These are phyloP conservation scores for Ustilago trichophora DNA, from an alignment of 1,284 basidiomycete genomes.

Conservation along the genomic window DNA sequence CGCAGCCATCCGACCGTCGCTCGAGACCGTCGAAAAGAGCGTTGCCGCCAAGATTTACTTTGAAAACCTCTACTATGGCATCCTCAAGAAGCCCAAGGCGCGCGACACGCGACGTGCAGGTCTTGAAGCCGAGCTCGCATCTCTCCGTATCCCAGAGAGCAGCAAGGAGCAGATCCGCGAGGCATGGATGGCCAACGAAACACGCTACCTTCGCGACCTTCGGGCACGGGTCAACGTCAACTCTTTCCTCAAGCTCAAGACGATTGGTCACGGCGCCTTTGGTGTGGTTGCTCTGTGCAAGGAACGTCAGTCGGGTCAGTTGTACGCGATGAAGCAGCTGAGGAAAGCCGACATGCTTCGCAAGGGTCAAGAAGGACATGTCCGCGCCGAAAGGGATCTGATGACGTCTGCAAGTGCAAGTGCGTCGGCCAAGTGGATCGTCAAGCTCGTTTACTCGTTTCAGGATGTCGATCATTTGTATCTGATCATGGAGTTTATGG, in stretches of 20 bases:
- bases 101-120: conserved; percentile 83
- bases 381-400: conserved; percentile 87
- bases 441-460: conserved; percentile 83
- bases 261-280: conserved; percentile 97
- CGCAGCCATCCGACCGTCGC: conserved; percentile 69
- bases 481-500: conserved; percentile 88
- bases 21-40: conserved; percentile 90
- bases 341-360: conserved; percentile 95
- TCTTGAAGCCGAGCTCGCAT: conserved; percentile 85
- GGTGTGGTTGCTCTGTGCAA: conserved; percentile 92
- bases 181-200: conserved; percentile 86
- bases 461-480: conserved; percentile 80
- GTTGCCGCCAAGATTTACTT: conserved; percentile 93
- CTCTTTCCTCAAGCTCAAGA: conserved; percentile 88
- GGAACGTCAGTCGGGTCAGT: conserved; percentile 79
- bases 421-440: conserved; percentile 76
- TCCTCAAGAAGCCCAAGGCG: conserved; percentile 77
- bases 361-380: conserved; percentile 96
- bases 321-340: conserved; percentile 97
- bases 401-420: conserved; percentile 74
- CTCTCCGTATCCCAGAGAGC: conserved; percentile 75
- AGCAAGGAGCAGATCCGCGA: conserved; percentile 78
- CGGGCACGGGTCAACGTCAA: conserved; percentile 82
- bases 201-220: conserved; percentile 83
- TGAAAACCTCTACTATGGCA: conserved; percentile 84